Percentiles rank a stretch among this genome's conserved stretches.
phyloP scores from a whole-genome alignment of 163 green algal genomes.

The Chlorella variabilis region DNA sequence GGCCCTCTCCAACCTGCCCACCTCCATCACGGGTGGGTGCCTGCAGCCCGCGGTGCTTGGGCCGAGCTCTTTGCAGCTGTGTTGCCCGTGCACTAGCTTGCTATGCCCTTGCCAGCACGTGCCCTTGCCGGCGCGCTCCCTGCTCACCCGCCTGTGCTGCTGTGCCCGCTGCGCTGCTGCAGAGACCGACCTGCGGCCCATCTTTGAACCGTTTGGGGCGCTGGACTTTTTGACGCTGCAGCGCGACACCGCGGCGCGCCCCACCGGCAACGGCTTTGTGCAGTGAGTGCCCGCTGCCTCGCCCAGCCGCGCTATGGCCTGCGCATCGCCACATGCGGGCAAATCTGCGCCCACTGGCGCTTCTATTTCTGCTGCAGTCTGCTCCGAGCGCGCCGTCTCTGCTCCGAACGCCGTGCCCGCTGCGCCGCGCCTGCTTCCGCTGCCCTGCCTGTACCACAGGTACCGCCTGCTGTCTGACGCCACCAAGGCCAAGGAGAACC shows the following conservation, averaged over 20 bases:
- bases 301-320: no score
- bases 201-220: constrained; percentile 92
- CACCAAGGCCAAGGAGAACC: constrained; percentile 78
- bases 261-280: constrained; percentile 62
- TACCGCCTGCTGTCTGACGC: constrained; percentile 70
- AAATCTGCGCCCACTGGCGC: no score
- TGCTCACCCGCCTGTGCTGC: not conserved
- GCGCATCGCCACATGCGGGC: no score
- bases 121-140: no score
- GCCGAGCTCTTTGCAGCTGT: no score
- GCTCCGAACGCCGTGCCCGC: no score
- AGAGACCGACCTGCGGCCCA: constrained; percentile 80
- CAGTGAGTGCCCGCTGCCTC: constrained; percentile 60
- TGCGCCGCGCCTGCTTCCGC: no score
- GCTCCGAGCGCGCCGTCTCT: no score
- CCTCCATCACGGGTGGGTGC: constrained; percentile 53
- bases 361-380: no score
- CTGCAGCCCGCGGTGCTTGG: not conserved
- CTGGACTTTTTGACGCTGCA: constrained; percentile 78
- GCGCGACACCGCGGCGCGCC: constrained; percentile 55
- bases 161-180: not conserved
- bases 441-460: constrained; percentile 40
- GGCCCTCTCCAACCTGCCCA: constrained; percentile 74
- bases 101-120: no score
- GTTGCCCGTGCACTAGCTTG: no score